Percentiles rank a stretch among this genome's conserved stretches.
Evolutionary conservation across 2,329 filamentous ascomycete genomes (phyloP).

Genomic region (Myrmaecium sp.): DNA sequence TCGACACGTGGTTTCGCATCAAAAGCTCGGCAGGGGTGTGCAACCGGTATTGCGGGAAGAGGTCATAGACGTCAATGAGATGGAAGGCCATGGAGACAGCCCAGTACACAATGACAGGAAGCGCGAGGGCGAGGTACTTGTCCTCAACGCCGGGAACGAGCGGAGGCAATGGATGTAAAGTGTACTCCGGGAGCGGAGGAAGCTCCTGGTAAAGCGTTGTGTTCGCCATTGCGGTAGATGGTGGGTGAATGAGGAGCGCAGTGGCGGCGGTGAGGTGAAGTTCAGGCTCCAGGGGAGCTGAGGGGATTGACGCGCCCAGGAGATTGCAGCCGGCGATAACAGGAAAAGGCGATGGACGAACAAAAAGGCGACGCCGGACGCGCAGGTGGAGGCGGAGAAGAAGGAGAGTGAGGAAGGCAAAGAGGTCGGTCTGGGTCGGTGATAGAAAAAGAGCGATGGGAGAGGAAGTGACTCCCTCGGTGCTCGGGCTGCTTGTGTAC

Average conservation of each 20-base stretch:
- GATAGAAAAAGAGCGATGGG: too few relatives aligned
- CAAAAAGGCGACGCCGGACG: conserved; percentile 3
- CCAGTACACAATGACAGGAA: conserved; percentile 82
- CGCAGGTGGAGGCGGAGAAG: too few relatives aligned
- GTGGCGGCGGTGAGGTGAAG: not conserved
- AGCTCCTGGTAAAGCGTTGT: conserved; percentile 43
- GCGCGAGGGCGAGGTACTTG: conserved; percentile 56
- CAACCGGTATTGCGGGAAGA: conserved; percentile 80
- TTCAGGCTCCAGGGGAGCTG: not conserved
- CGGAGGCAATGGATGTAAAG: conserved; percentile 49
- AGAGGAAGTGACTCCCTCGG: too few relatives aligned
- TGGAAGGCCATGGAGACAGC: conserved; percentile 72
- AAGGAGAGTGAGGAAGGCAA: too few relatives aligned
- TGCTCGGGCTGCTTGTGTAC: too few relatives aligned
- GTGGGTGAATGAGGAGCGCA: not conserved
- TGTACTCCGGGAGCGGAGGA: conserved; percentile 74
- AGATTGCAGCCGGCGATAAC: not conserved
- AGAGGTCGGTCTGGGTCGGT: too few relatives aligned
- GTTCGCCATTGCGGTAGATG: conserved; percentile 16
- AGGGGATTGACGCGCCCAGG: not conserved
- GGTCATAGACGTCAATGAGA: conserved; percentile 65
- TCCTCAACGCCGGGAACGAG: conserved; percentile 68
- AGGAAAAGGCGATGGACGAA: conserved; percentile 2
- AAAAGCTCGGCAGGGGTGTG: conserved; percentile 87
- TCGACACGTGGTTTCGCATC: conserved; percentile 71